Evolutionary conservation across 2,329 filamentous ascomycete species (phyloP).

Genomic region (Mariannaea sp.): DNA sequence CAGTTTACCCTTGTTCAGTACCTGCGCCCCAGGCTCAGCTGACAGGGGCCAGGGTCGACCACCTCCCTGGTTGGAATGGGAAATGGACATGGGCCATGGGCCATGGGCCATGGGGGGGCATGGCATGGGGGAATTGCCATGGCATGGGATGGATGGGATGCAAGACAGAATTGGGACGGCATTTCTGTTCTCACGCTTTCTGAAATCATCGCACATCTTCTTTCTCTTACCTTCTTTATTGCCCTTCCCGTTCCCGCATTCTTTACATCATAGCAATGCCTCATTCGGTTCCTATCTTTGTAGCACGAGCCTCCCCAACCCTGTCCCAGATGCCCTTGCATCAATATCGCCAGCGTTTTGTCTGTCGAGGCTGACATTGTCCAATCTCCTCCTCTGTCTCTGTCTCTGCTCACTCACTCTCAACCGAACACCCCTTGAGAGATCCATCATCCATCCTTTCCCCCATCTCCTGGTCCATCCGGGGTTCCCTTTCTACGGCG

Average conservation of each 20-base stretch:
- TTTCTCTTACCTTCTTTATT: conserved; percentile 17
- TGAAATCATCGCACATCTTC: conserved; percentile 5
- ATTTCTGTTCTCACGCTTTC: conserved; percentile 8
- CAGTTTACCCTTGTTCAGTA: conserved; percentile 24
- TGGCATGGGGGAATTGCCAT: too few relatives aligned
- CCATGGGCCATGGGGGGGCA: too few relatives aligned
- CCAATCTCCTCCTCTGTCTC: conserved; percentile 28
- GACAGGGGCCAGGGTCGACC: conserved; percentile 34
- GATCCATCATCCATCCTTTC: conserved; percentile 28
- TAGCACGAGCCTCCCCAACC: conserved; percentile 23
- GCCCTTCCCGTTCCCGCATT: conserved; percentile 21
- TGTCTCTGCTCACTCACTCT: too few relatives aligned
- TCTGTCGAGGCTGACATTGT: conserved; percentile 33
- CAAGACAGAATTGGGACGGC: not conserved
- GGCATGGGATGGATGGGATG: conserved; percentile 6
- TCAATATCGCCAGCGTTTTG: conserved; percentile 29
- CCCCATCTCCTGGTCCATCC: conserved; percentile 31
- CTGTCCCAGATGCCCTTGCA: conserved; percentile 24
- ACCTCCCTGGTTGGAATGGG: conserved; percentile 23
- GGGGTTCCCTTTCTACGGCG: conserved; percentile 34
- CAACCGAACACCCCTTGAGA: conserved; percentile 22
- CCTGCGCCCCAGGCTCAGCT: conserved; percentile 43
- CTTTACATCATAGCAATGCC: conserved; percentile 36
- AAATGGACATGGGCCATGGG: too few relatives aligned
- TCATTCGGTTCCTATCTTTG: conserved; percentile 37